Evolutionary conservation across 2,329 filamentous ascomycete genomes (phyloP).

Genomic region (Pestalotiopsis fici): DNA sequence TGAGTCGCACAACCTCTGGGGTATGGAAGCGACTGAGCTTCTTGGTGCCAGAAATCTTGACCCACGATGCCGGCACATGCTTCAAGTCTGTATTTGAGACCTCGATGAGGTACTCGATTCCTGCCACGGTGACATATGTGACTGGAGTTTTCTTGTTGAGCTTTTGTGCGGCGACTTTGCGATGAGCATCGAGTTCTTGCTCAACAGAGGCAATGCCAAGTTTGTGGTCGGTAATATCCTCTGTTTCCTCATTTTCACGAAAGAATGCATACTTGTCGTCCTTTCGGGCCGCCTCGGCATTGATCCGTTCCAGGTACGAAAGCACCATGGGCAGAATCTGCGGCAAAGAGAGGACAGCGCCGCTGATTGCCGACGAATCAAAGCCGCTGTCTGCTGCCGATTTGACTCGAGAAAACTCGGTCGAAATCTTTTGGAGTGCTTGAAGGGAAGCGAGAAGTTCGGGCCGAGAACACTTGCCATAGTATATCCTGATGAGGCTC

Average conservation of each 20-base stretch:
- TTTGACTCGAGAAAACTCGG: constrained; percentile 72
- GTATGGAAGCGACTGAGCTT: constrained; percentile 92
- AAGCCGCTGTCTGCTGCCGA: constrained; percentile 71
- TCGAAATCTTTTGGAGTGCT: constrained; percentile 78
- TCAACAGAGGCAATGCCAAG: constrained; percentile 90
- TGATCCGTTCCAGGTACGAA: constrained; percentile 80
- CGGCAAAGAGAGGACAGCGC: constrained; percentile 75
- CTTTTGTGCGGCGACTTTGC: constrained; percentile 67
- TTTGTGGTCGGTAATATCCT: constrained; percentile 86
- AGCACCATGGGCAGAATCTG: constrained; percentile 73
- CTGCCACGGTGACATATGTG: constrained; percentile 79
- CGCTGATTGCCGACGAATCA: constrained; percentile 65
- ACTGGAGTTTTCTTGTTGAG: constrained; percentile 71
- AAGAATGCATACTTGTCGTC: constrained; percentile 97
- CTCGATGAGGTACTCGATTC: constrained; percentile 94
- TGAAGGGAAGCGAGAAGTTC: constrained; percentile 86
- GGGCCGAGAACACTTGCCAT: constrained; percentile 89
- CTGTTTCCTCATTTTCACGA: constrained; percentile 81
- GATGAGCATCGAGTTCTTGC: constrained; percentile 81
- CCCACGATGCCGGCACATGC: constrained; percentile 89
- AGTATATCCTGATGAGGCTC: constrained; percentile 93
- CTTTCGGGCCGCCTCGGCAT: constrained; percentile 75
- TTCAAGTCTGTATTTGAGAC: constrained; percentile 82
- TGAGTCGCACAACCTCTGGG: constrained; percentile 80
- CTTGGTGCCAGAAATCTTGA: constrained; percentile 93